Percentiles rank a stretch among this genome's conserved stretches.
phyloP scores from a whole-genome alignment of 2,329 filamentous ascomycete genomes.

The Pezicula carpinea region DNA sequence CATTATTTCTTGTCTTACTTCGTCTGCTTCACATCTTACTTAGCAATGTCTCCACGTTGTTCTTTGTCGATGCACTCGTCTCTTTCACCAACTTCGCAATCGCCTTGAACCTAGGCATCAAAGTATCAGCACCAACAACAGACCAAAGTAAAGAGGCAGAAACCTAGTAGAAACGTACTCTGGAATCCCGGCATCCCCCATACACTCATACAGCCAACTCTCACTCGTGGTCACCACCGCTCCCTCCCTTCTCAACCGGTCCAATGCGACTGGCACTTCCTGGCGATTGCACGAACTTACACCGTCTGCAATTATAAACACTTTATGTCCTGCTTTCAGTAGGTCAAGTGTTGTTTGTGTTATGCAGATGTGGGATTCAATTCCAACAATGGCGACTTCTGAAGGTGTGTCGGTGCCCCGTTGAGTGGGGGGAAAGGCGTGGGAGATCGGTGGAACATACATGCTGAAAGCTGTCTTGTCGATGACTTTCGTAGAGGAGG shows the following conservation, averaged over 20 bases:
- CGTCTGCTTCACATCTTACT: slow-evolving; percentile 49
- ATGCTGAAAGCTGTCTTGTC: slow-evolving; percentile 94
- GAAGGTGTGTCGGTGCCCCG: slow-evolving; percentile 28
- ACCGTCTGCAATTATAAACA: slow-evolving; percentile 84
- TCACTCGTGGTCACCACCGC: slow-evolving; percentile 81
- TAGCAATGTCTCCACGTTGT: slow-evolving; percentile 60
- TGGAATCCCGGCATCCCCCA: slow-evolving; percentile 72
- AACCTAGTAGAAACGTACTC: slow-evolving; percentile 35
- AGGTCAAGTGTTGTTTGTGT: slow-evolving; percentile 88
- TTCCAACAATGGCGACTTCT: slow-evolving; percentile 77
- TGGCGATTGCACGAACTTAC: slow-evolving; percentile 82
- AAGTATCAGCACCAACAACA: not conserved
- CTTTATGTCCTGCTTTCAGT: slow-evolving; percentile 66
- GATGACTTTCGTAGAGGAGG: slow-evolving; percentile 48
- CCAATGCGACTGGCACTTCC: slow-evolving; percentile 76
- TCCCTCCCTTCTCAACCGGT: slow-evolving; percentile 69
- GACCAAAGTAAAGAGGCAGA: slow-evolving; percentile 6
- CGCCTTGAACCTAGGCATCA: slow-evolving; percentile 53
- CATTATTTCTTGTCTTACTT: too few species aligned
- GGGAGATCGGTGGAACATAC: slow-evolving; percentile 64
- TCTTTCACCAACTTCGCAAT: slow-evolving; percentile 78
- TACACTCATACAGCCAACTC: slow-evolving; percentile 82
- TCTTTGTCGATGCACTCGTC: slow-evolving; percentile 64
- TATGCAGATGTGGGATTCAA: slow-evolving; percentile 92
- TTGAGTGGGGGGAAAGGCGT: slow-evolving; percentile 28